These are phyloP conservation scores for Dillenia turbinata DNA, from an alignment of 164 flowering plant genomes.

Conservation along the genomic window DNA sequence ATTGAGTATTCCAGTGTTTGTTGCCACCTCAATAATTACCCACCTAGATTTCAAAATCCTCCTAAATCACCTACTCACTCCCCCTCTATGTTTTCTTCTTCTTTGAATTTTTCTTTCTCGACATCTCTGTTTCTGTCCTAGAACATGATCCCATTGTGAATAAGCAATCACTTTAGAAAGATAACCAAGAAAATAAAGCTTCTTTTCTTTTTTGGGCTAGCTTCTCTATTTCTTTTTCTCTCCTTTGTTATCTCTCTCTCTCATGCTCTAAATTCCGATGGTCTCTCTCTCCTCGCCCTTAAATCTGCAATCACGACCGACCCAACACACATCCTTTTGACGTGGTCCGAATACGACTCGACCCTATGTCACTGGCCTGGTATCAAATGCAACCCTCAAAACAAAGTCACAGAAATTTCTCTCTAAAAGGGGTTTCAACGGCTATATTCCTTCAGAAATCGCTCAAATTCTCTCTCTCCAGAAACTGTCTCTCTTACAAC, in stretches of 20 bases:
- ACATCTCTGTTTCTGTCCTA: too few species aligned
- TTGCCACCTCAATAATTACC: too few species aligned
- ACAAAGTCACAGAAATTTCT: constrained; percentile 45
- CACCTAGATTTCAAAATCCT: too few species aligned
- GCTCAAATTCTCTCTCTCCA: constrained; percentile 55
- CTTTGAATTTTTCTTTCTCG: too few species aligned
- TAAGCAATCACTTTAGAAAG: too few species aligned
- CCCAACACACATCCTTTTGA: constrained; percentile 41
- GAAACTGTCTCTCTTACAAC: constrained; percentile 43
- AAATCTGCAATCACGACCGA: constrained; percentile 76
- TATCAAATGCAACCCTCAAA: constrained; percentile 36
- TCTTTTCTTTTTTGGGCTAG: not conserved
- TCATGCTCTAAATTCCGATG: constrained; percentile 68
- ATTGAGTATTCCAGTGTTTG: too few species aligned
- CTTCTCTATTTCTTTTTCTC: constrained; percentile 10
- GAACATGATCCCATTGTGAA: too few species aligned
- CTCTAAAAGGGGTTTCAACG: constrained; percentile 47
- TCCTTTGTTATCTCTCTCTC: constrained; percentile 8
- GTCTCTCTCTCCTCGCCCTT: constrained; percentile 83
- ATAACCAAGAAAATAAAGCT: too few species aligned
- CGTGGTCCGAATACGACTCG: constrained; percentile 60
- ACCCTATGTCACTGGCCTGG: constrained; percentile 83
- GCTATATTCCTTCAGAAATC: constrained; percentile 90
- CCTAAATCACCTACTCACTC: too few species aligned
- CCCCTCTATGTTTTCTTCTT: too few species aligned